Conservation (phyloP, 1,139 yeast species). For the Taiozyma sp. region DNA sequence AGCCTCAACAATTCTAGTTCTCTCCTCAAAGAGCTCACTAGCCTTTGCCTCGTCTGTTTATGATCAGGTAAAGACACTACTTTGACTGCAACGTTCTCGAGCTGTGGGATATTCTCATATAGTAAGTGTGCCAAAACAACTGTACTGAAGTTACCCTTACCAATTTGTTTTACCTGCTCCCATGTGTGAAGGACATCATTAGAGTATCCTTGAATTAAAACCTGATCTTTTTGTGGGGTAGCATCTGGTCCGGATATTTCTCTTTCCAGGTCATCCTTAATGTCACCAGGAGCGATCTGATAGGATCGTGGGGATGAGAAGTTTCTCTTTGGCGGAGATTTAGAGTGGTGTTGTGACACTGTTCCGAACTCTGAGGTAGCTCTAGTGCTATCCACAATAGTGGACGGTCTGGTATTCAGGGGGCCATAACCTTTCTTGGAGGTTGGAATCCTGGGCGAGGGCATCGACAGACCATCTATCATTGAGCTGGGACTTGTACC, state of each 20-base stretch:
- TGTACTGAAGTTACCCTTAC: conserved; percentile 57
- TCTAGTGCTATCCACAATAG: conserved; percentile 3
- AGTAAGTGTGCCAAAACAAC: conserved; percentile 42
- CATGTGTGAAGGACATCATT: conserved; percentile 16
- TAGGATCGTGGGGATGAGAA: conserved; percentile 24
- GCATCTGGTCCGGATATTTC: not conserved
- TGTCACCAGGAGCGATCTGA: not conserved
- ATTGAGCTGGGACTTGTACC: not conserved
- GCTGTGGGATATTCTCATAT: conserved; percentile 10
- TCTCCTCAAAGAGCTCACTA: conserved; percentile 68
- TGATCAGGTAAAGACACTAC: conserved; percentile 24
- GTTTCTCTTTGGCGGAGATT: conserved; percentile 1
- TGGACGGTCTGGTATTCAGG: conserved; percentile 16
- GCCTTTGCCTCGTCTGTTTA: conserved; percentile 38
- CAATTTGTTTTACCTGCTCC: conserved; percentile 35
- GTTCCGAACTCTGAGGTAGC: conserved; percentile 15
- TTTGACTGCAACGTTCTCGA: conserved; percentile 31
- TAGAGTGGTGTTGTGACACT: not conserved
- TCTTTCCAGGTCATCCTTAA: not conserved
- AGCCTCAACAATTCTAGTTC: conserved; percentile 63
- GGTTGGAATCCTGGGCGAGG: conserved; percentile 3
- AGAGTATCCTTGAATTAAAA: not conserved
- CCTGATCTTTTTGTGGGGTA: not conserved
- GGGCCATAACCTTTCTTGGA: conserved; percentile 15
- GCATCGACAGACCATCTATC: not conserved